Conservation (phyloP, 2,329 filamentous ascomycete genomes). For the Penicillium sp. region DNA sequence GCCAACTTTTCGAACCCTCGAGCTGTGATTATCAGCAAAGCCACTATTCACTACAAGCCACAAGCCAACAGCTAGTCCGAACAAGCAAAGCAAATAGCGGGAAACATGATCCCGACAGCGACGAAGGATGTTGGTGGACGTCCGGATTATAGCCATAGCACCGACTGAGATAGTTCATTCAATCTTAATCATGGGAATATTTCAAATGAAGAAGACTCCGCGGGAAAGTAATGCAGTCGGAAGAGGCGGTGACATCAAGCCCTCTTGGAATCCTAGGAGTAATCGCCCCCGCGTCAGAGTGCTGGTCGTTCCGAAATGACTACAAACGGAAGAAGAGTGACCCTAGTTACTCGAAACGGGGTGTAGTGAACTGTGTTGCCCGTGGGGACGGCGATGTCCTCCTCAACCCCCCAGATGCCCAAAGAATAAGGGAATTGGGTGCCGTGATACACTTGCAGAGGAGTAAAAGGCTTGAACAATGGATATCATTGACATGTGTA, state of each 20-base stretch:
- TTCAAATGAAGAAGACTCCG: not conserved
- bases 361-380: not conserved
- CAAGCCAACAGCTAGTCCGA: not conserved
- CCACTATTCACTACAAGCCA: not conserved
- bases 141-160: not conserved
- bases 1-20: too few relatives aligned
- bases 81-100: not conserved
- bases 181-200: not conserved
- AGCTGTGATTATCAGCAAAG: not conserved
- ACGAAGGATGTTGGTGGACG: not conserved
- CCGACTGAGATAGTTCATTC: not conserved
- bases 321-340: too few relatives aligned
- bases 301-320: too few relatives aligned
- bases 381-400: too few relatives aligned
- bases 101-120: not conserved
- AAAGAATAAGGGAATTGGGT: not conserved
- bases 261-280: not conserved
- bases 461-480: not conserved
- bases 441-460: not conserved
- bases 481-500: constrained; percentile 2
- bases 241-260: too few relatives aligned
- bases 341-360: not conserved
- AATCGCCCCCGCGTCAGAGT: not conserved
- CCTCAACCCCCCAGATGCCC: too few relatives aligned
- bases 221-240: too few relatives aligned